These are phyloP conservation scores for Podosphaera fusca DNA, from an alignment of 2,329 filamentous ascomycete genomes.

Conservation along the genomic window DNA sequence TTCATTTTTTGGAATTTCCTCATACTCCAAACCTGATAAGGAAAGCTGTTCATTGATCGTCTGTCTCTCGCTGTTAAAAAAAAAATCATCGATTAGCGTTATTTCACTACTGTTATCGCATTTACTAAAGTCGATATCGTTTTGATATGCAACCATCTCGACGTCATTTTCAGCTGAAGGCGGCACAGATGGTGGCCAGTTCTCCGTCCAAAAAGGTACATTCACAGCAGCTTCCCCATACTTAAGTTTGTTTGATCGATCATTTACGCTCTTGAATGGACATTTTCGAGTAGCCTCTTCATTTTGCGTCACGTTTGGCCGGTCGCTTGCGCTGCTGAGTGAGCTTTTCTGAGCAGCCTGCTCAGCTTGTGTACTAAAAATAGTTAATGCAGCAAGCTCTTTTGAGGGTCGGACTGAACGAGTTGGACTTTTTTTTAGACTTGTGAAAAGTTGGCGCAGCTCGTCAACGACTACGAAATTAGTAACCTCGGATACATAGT, in stretches of 20 bases:
- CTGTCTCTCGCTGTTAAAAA: constrained; percentile 5
- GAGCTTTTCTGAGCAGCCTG: constrained; percentile 26
- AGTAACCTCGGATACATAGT: background rate
- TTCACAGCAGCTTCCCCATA: constrained; percentile 10
- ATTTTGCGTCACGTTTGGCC: background rate
- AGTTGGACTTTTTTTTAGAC: constrained; percentile 40
- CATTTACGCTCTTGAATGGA: constrained; percentile 3
- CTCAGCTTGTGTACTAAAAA: constrained; percentile 36
- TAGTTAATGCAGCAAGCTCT: constrained; percentile 56
- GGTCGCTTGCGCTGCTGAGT: constrained; percentile 11
- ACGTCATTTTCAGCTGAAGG: constrained; percentile 6
- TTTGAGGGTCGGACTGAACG: constrained; percentile 47
- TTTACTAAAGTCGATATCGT: constrained; percentile 8
- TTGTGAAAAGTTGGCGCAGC: constrained; percentile 44
- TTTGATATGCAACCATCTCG: constrained; percentile 15
- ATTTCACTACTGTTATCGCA: constrained; percentile 18
- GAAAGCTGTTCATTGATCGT: background rate
- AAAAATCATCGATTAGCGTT: constrained; percentile 18
- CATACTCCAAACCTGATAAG: background rate
- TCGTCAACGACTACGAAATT: constrained; percentile 42
- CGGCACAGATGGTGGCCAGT: constrained; percentile 4
- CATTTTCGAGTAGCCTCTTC: background rate
- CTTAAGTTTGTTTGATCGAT: constrained; percentile 10
- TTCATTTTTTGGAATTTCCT: constrained; percentile 1
- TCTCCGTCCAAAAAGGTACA: constrained; percentile 12